Conservation (phyloP, 176 grass and related monocot genomes). For the Juncus effusus region DNA sequence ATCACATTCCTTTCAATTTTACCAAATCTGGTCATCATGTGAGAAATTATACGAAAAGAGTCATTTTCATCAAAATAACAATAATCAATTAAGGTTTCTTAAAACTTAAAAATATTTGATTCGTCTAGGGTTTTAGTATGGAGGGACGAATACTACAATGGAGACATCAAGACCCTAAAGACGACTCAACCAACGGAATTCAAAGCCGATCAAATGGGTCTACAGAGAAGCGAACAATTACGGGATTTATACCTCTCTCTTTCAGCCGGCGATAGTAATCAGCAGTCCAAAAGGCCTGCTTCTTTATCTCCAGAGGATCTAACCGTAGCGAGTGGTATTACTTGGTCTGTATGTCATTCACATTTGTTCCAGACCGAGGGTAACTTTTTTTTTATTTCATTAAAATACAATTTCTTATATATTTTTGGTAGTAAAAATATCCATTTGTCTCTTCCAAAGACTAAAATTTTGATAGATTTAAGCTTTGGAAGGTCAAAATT, state of each 20-base stretch:
- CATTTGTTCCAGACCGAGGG: conserved; percentile 65
- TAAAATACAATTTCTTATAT: too few relatives aligned
- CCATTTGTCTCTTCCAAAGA: too few relatives aligned
- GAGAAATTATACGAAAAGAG: too few relatives aligned
- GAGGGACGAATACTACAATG: conserved; percentile 89
- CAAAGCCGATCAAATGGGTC: conserved; percentile 44
- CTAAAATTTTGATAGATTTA: too few relatives aligned
- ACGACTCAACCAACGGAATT: conserved; percentile 47
- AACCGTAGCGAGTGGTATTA: conserved; percentile 79
- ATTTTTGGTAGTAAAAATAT: too few relatives aligned
- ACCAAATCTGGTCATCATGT: too few relatives aligned
- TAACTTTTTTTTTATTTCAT: conserved; percentile 15
- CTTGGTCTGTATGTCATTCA: conserved; percentile 88
- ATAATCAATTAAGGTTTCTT: neutral
- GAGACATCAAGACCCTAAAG: conserved; percentile 88
- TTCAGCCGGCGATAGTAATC: conserved; percentile 45
- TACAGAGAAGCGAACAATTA: conserved; percentile 72
- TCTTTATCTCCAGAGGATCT: conserved; percentile 78
- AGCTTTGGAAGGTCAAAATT: too few relatives aligned
- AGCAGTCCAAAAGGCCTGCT: conserved; percentile 52
- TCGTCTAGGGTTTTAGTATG: conserved; percentile 47
- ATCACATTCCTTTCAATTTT: too few relatives aligned
- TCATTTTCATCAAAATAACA: neutral
- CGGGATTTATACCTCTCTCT: conserved; percentile 79
- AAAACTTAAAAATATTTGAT: too few relatives aligned